Evolutionary conservation across 2,329 filamentous ascomycete species (phyloP), one percentile per base, ranked within the genome.

Genomic region (Xylariales sp.): DNA sequence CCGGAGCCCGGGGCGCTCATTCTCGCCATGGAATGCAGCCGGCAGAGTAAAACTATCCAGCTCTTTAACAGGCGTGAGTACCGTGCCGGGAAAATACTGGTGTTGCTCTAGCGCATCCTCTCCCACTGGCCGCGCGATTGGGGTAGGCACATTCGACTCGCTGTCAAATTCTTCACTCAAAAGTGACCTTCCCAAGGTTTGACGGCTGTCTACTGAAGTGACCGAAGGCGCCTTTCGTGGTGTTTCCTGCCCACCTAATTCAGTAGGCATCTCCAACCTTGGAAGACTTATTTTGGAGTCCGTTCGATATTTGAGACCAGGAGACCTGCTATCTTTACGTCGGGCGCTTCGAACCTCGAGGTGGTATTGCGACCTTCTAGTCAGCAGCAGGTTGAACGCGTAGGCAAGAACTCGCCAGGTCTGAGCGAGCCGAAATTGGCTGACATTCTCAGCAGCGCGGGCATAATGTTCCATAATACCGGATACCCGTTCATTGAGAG

Each of bases 321-420:
- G 35, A 4, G 43, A 46, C 16, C 37, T 44, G 14, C 45, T 43
- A 25, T 42, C 48, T 10, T 52, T 48, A 16, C 47, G 45, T 32
- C 64, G 60, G 11, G 62, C 61, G 24, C 73, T 59, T 1, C 78
- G 68, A 16, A 59, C 53, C 38, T 80, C 67, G 0, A 77, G 64
- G 50, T 84, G 80, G 45, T 76, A 78, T 31, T 76, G 69, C 1
- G 74, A 77, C 20, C 80, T 68, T 21, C 71, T 67, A 12, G 62
- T 63, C 2, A 84, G 64, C 1, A 84, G 63, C 10, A 80, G 57
- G 15, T 65, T 61, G 49, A 80, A 71, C 8, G 73, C 73, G 51
- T 76, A 81, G 0, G 73, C 71, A 15, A 84, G 54, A 10, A 82
- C 68, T 21, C 78, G 72, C 80, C 80, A 84, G 1, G 78, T 80